A percentile compares a stretch with the other conserved stretches of the same genome.
phyloP scores from a whole-genome alignment of 345 rosid species.

The Mercurialis annua region DNA sequence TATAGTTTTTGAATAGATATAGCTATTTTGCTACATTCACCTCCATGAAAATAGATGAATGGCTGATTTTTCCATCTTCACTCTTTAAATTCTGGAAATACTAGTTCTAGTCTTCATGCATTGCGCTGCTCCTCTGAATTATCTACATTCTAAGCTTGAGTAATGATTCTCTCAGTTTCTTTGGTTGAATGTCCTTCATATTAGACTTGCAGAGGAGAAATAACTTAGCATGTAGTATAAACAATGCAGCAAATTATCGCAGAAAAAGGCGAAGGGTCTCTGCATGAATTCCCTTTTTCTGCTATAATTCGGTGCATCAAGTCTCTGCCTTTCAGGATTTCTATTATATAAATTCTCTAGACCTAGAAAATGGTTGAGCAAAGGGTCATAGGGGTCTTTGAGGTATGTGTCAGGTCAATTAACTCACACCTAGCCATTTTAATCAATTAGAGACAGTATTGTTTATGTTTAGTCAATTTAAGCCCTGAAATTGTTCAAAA shows the following conservation, averaged over 20 bases:
- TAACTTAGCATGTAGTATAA: neutral
- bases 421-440: no score
- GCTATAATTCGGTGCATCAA: neutral
- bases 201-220: slow-evolving; percentile 22
- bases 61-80: neutral
- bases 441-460: no score
- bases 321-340: neutral
- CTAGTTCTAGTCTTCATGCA: neutral
- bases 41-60: neutral
- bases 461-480: no score
- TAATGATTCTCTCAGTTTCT: slow-evolving; percentile 37
- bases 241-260: neutral
- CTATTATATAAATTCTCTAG: no score
- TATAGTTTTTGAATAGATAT: neutral
- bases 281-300: neutral
- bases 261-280: neutral
- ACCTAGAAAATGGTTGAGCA: neutral
- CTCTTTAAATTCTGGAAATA: slow-evolving; percentile 8
- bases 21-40: neutral
- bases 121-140: slow-evolving; percentile 1
- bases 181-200: slow-evolving; percentile 28
- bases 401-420: no score
- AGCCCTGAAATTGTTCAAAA: no score
- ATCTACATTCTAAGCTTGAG: slow-evolving; percentile 22
- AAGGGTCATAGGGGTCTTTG: no score